Evolutionary conservation across 352 stramenopile genomes (phyloP), one percentile per base, ranked within the genome.

Genomic region (Pythium aphanidermatum): DNA sequence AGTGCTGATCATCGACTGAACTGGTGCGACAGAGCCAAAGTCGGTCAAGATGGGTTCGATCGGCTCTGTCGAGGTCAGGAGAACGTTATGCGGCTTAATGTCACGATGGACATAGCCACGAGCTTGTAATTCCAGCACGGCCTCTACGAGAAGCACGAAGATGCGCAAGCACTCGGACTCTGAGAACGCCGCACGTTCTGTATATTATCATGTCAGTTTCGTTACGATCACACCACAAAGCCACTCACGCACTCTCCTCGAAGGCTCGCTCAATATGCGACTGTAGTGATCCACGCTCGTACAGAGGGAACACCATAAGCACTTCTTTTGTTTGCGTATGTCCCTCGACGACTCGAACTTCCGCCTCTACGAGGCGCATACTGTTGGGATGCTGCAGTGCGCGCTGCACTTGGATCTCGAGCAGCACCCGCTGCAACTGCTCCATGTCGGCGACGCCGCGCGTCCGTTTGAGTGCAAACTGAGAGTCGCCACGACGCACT

Each of bases 371-470:
- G 9, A 94, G 60, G 9, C 46, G 57, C 54, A 91, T 33, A 14
- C 68, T 53, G 39, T 92, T 75, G 0, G 43, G 51, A 51, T 89
- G 71, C 39, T 60, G 61, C 21, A 95, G 52, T 27, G 54, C 55
- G 17, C 70, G 56, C 50, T 90, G 75, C 43, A 92, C 66, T 46
- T 73, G 57, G 39, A 95, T 73, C 60, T 95, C 81, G 17, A 84
- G 56, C 39, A 80, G 55, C 40, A 84, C 48, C 5, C 81, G 68
- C 58, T 70, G 54, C 20, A 88, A 44, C 16, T 84, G 58, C 46
- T 87, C 80, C 38, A 44, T 40, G 24, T 84, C 74, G 21, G 63
- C 48, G 48, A 83, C 52, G 30, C 61, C 62, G 46, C 74, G 61
- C 50, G 60, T 69, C 68, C 68, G 79, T 44, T 94, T 94, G 27